Base-by-base conservation (phyloP, 176 grass and related monocot species). In the Carex kokanica region DNA sequence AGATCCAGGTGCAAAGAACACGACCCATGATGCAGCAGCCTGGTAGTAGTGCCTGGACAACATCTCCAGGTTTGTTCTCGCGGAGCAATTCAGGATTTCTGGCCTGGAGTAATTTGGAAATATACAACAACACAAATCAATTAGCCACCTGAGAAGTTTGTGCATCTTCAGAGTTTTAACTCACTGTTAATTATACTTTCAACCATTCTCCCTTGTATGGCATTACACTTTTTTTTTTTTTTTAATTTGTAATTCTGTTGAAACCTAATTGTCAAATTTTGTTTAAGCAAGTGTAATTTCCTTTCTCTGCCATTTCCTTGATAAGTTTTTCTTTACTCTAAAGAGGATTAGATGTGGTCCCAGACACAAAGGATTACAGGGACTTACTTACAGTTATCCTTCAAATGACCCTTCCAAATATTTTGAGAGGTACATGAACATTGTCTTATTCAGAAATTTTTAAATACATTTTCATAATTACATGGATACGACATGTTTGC, bases 1-100 rank as follows among this genome's bases (percentile, higher is more conserved):
- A 84, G 90, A 93, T 90, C 94, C 91, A 36, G 96, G 96, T 81
- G 91, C 96, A 87, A 99, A 93, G 87, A 99, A 99, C 45, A 99
- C 93, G 17, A 99, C 96, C 96, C 96, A 95, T 63, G 89, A 90
- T 64, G 79, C 74, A 58, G 86, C 83, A 74, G 96, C 93, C 87
- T 93, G 93, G 87, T 93, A 92, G 81, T 95, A 95, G 64, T 99
- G 96, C 84, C 91, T 91, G 32, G 96, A 84, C 79, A 99, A 92
- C 96, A 99, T 99, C 68, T 93, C 91, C 74, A 99, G 88, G 75
- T 78, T 85, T 87, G 96, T 99, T 88, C 93, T 95, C 25, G 96
- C 96, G 62, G 89, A 91, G 83, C 91, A 99, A 71, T 95, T 75
- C 53, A 99, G 74, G 81, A 93, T 83, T 51, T 92, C 93, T 14